Evolutionary conservation across 306 rosid species (phyloP).

Genomic region (Abrus precatorius): DNA sequence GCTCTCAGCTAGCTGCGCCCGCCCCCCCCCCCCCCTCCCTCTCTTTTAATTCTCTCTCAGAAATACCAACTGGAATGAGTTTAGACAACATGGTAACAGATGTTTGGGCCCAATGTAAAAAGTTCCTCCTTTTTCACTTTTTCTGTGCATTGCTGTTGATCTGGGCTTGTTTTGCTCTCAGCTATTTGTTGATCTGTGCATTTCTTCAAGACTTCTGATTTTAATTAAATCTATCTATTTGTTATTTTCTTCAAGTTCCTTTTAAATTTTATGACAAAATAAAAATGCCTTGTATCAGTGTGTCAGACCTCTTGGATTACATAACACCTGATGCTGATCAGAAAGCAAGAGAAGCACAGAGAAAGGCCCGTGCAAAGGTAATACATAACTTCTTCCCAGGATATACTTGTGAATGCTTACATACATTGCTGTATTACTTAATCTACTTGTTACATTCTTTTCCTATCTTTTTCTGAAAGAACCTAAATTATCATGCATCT

Average conservation of each 20-base stretch:
- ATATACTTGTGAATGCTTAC: slow-evolving; percentile 31
- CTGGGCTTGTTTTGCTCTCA: neutral
- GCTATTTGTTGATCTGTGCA: neutral
- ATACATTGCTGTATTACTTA: neutral
- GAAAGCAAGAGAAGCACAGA: slow-evolving; percentile 94
- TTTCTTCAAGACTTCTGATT: neutral
- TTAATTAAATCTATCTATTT: neutral
- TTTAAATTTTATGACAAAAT: slow-evolving; percentile 16
- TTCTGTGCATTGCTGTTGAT: neutral
- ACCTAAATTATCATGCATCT: slow-evolving; percentile 40
- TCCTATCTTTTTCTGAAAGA: slow-evolving; percentile 24
- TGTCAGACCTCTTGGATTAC: slow-evolving; percentile 97
- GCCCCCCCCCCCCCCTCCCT: too few relatives aligned
- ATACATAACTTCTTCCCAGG: slow-evolving; percentile 35
- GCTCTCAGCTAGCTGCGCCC: neutral
- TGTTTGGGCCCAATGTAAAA: too few relatives aligned
- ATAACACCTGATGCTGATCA: slow-evolving; percentile 92
- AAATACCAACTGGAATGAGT: neutral
- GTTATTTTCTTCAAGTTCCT: slow-evolving; percentile 11
- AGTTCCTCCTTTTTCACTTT: neutral
- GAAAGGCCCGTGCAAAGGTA: slow-evolving; percentile 95
- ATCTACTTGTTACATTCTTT: neutral
- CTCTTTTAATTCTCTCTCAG: neutral
- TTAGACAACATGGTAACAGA: neutral
- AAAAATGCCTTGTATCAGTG: slow-evolving; percentile 63